Base-by-base conservation (phyloP, 768 basidiomycete species). In the Coprinopsis sp. region DNA sequence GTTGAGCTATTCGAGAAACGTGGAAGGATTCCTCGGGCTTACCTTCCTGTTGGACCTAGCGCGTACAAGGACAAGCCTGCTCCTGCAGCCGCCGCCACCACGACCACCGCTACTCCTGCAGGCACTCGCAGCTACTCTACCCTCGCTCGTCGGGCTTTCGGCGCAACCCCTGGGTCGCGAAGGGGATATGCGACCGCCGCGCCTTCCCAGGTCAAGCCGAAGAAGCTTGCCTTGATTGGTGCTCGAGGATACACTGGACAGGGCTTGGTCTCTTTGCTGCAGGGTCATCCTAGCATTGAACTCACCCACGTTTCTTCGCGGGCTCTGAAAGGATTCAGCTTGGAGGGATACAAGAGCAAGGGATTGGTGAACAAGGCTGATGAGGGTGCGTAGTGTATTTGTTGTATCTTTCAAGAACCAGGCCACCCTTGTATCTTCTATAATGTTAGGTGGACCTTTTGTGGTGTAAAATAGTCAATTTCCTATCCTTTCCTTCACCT, bases 261-360 rank as follows among this genome's bases (percentile, higher is more conserved):
- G 60, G 87, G 92, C 30, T 72, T 99, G 52, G 91, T 91, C 36
- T 78, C 78, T 6, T 75, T 97, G n/a, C 74, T 98, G 49, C 83
- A 91, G 50, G 57, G 62, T n/a, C 96, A 99, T 64, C 95, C 96
- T 3, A 70, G 87, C 61, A 78, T 99, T 54, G 74, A 83, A 56
- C 83, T 98, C 34, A 79, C 89, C n/a, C 92, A 98, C 63, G 94
- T 97, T 47, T 97, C 95, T 3, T 97, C 94, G 29, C 87, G 96
- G 40, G 90, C 96, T 64, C 82, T 98, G 49, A 90, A 83, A 12
- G 96, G 95, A 4, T 74, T 76, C 47, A 73, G 83, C 18, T 70
- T 99, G 38, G 74, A 83, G 16, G 84, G 81, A 31, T 98, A 99
- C 67, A 79, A 79, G 52, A 95, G 95, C 40, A 42, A 42, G 18